These are phyloP conservation scores for Polygonum aviculare DNA, from an alignment of 148 eudicot species.

Conservation along the genomic window DNA sequence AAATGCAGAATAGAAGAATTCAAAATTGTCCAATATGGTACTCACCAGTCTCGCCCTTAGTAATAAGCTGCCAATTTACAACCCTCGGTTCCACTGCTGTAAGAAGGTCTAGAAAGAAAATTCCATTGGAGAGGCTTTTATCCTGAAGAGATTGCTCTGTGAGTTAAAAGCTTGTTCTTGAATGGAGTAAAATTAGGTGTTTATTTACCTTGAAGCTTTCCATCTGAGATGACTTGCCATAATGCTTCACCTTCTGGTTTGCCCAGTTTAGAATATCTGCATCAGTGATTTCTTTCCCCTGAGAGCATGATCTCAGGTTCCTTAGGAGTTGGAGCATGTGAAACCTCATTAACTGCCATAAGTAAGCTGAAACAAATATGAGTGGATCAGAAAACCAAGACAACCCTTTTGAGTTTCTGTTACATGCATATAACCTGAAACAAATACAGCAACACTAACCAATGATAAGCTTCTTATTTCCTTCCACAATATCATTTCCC, in stretches of 20 bases:
- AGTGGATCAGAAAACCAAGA: conserved; percentile 11
- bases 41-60: conserved; percentile 79
- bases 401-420: neutral
- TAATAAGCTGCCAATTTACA: conserved; percentile 81
- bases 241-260: conserved; percentile 56
- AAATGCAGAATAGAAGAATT: neutral
- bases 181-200: neutral
- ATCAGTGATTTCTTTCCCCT: conserved; percentile 82
- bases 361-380: conserved; percentile 49
- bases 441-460: conserved; percentile 24
- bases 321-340: conserved; percentile 76
- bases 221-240: conserved; percentile 56
- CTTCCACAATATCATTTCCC: conserved; percentile 73
- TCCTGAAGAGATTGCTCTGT: conserved; percentile 35
- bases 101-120: conserved; percentile 83
- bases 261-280: conserved; percentile 82
- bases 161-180: neutral
- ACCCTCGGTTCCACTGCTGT: conserved; percentile 89
- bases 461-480: conserved; percentile 75
- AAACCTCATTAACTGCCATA: conserved; percentile 96
- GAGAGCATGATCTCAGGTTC: conserved; percentile 68
- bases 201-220: conserved; percentile 70
- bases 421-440: neutral
- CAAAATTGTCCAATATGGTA: neutral
- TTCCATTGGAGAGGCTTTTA: conserved; percentile 66